Base-by-base conservation (phyloP, 2,329 filamentous ascomycete species). In the Fusarium camptoceras region DNA sequence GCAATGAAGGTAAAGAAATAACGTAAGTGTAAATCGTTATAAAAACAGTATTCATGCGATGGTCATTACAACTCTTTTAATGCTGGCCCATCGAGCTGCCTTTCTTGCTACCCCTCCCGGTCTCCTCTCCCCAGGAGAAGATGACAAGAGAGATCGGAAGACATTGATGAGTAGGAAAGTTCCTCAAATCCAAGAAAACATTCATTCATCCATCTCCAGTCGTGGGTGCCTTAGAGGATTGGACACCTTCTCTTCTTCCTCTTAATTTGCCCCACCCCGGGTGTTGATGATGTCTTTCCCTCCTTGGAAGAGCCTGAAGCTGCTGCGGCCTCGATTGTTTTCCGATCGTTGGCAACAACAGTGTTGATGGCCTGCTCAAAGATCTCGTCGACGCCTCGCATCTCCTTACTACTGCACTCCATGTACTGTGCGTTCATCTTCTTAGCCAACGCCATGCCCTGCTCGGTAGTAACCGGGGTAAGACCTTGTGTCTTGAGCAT, bases 321-420 rank as follows among this genome's bases (percentile, higher is more conserved):
- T 62, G 78, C 79, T 74, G 81, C 82, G 72, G 81, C 80, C 78
- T 89, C 87, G 66, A 86, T 81, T 75, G 88, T 90, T 78, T 89
- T 90, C 76, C 85, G 83, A 78, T 94, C 93, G 76, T 94, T 93
- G 72, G 91, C 89, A 28, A 99, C 93, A 31, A 96, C 94, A 54
- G 92, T 95, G 76, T 94, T 89, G 78, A 99, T 94, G 59, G 96
- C 96, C 67, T 89, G 87, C 80, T 97, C 92, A 81, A 99, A 99
- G 78, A 98, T 96, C 77, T 98, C 95, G 79, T 98, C 94, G 47
- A 99, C 95, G 59, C 96, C 96, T 56, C 87, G 89, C 91, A 97
- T 96, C 82, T 98, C 96, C 83, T 98, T 98, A 82, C 94, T 97
- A 79, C 94, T 97, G 87, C 96, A 99, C 83, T 99, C 96, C 88